Evolutionary conservation across 2,329 filamentous ascomycete genomes (phyloP), one percentile per base, ranked within the genome.

Genomic region (Paecilomyces sp.): DNA sequence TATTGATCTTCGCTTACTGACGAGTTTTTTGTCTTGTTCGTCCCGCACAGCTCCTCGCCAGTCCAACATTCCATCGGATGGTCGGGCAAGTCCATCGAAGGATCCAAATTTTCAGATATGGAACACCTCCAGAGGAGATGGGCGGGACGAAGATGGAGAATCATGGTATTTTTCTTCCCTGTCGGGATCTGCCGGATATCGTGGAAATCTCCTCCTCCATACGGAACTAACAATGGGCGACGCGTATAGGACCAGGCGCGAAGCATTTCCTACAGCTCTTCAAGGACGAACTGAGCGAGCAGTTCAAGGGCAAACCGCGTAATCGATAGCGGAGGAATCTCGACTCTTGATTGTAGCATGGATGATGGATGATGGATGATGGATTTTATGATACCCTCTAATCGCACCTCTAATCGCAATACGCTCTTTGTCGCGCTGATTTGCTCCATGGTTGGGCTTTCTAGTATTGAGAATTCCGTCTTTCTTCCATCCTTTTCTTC

Each of bases 81-180:
- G 77, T 79, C 53, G 74, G 76, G 30, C 70, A 67, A 58, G 71
- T 79, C 24, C 76, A 79, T 65, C 73, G 74, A 56, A 73, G 67
- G 54, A 66, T 80, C 24, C 74, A 78, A 63, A 71, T 73, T 57
- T 36, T 77, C 22, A 73, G 72, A 59, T 70, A 79, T 63, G 77
- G 77, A 34, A 69, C 74, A 54, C 72, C 76, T 56, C 74, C 73
- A 18, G 75, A 78, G 61, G 74, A 77, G 58, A 74, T 75, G 68
- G 75, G 76, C 61, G 75, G 75, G 54, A 77, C 77, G 47, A 70
- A 74, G 12, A 66, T 74, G n/a, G 72, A 77, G 28, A 68, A 70
- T 59, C 67, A 68, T 62, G 70, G 70, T 74, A 71, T 22, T 8
- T 47, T 47, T 47, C 3, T 18, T 47, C 25, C 25, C 25, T 22